Evolutionary conservation across 2,329 filamentous ascomycete species (phyloP), one percentile per base, ranked within the genome.

Genomic region (Penicillium frequentans): DNA sequence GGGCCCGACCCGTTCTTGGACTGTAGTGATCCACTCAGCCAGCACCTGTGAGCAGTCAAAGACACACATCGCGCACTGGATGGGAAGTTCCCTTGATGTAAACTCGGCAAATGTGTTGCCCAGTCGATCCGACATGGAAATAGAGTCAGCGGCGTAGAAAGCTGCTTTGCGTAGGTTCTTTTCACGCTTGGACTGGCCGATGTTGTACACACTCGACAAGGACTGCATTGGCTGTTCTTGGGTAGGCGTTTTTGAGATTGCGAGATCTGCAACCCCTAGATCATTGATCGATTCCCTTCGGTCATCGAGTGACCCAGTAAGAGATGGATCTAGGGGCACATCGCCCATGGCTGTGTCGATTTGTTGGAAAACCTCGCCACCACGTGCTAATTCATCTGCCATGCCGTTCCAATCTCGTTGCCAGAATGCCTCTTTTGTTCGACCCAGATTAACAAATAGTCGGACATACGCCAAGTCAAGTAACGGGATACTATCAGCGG

Each of bases 41-140:
- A 99, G 84, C 1, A 98, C 91, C 70, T 97, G 93, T 2, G 91
- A 90, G 69, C 93, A 98, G 70, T 98, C 93, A 68, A 96, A 96
- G 5, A 90, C 88, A 73, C 93, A 97, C 81, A 98, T 87, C 1
- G 92, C 91, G 14, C 90, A 92, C 71, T 96, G 93, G 39, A 96
- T 84, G 0, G 95, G 92, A 13, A 98, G 81, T 70, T 97, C 92
- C 45, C 91, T 84, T 52, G 90, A 92, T 1, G 87, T 89, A 59
- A 90, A 88, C 61, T 96, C 92, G 8, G 90, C 88, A 75, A 93
- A 95, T 0, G 90, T 91, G 27, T 93, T 86, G 1, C 91, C 91
- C 13, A 95, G 83, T 70, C 90, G 93, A 72, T 96, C 90, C 2
- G 91, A 89, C 86, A 95, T 95, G 27, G 87, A 86, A 9, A 99